Conservation (phyloP, 176 grass and related monocot species). For the Ampelocalamus luodianensis region DNA sequence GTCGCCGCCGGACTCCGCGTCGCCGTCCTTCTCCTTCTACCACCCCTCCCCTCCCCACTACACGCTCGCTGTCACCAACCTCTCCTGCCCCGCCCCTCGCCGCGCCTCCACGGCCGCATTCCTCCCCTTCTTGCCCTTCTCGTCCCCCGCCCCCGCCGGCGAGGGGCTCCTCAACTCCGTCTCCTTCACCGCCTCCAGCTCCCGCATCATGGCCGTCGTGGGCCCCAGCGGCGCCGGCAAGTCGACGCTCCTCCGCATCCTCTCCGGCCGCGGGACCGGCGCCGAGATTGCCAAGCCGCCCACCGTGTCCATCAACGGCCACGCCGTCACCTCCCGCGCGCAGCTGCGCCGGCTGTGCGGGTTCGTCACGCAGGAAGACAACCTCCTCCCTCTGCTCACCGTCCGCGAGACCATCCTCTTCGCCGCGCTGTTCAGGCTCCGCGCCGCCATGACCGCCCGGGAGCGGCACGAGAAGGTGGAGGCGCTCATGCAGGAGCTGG, state of each 20-base stretch:
- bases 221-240: constrained; percentile 89
- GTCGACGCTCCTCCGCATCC: constrained; percentile 83
- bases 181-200: constrained; percentile 74
- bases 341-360: constrained; percentile 72
- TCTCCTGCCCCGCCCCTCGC: constrained; percentile 60
- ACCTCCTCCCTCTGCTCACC: constrained; percentile 91
- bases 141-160: neutral
- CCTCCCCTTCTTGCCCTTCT: constrained; percentile 28
- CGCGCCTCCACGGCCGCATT: neutral
- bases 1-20: constrained; percentile 69
- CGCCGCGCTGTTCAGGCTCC: constrained; percentile 65
- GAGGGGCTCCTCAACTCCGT: constrained; percentile 61
- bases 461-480: constrained; percentile 64
- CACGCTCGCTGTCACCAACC: constrained; percentile 59
- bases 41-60: constrained; percentile 56
- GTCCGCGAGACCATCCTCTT: constrained; percentile 90
- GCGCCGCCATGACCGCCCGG: constrained; percentile 6
- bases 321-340: constrained; percentile 45
- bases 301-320: constrained; percentile 58
- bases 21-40: constrained; percentile 77
- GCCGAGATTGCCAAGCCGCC: constrained; percentile 45
- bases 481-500: constrained; percentile 66
- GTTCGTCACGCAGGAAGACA: constrained; percentile 92
- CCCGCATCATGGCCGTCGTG: constrained; percentile 75
- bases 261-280: constrained; percentile 68